Percentiles rank a stretch among this genome's conserved stretches.
These are phyloP conservation scores for Salix purpurea DNA, from an alignment of 345 rosid genomes.

Conservation along the genomic window DNA sequence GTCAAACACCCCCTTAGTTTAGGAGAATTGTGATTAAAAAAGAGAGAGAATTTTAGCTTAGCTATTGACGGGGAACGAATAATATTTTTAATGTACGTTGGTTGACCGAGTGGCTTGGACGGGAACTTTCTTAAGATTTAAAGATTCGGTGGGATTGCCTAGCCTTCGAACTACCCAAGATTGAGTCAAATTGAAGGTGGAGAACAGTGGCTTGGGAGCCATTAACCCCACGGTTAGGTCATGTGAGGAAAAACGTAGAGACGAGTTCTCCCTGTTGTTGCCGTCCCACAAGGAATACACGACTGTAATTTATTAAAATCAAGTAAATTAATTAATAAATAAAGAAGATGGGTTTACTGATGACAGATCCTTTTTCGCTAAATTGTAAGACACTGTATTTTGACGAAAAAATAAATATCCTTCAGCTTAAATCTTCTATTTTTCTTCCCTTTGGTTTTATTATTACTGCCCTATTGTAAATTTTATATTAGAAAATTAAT, in stretches of 20 bases:
- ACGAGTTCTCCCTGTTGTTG: neutral
- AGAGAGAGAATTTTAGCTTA: neutral
- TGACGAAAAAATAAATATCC: too few relatives aligned
- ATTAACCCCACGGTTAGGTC: neutral
- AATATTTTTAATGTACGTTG: neutral
- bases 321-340: neutral
- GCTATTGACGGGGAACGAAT: neutral
- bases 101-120: neutral
- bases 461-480: too few relatives aligned
- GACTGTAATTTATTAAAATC: too few relatives aligned
- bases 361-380: neutral
- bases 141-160: neutral
- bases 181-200: conserved; percentile 3
- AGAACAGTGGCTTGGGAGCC: neutral
- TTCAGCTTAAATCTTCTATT: too few relatives aligned
- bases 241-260: neutral
- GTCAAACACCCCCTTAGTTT: neutral
- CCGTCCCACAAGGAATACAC: neutral
- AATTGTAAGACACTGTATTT: too few relatives aligned
- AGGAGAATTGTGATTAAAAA: neutral
- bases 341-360: neutral
- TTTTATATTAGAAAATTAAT: too few relatives aligned
- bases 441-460: too few relatives aligned
- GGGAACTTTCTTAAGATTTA: neutral
- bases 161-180: neutral